Conservation (phyloP, 2,329 filamentous ascomycete genomes). For the Trichophyton benhamiae region DNA sequence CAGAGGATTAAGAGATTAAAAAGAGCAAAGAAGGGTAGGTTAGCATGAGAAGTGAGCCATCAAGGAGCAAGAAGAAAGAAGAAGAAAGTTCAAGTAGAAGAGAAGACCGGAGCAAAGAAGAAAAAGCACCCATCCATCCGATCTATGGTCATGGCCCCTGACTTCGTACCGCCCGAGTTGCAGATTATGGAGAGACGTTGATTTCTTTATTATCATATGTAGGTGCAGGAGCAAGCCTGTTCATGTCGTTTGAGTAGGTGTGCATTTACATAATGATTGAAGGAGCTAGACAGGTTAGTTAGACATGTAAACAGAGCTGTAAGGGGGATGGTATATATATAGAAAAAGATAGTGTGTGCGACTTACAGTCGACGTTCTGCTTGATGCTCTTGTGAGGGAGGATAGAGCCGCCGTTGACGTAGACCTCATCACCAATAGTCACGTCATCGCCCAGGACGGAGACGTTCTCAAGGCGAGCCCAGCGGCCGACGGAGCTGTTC, state of each 20-base stretch:
- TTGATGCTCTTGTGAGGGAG: slow-evolving; percentile 99
- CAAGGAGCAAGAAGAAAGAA: slow-evolving; percentile 1
- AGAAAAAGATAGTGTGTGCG: background rate
- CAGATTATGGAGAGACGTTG: background rate
- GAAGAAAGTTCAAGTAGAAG: background rate
- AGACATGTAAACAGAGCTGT: background rate
- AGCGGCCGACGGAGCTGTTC: slow-evolving; percentile 92
- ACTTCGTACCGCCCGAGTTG: background rate
- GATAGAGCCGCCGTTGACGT: slow-evolving; percentile 92
- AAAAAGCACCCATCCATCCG: slow-evolving; percentile 3
- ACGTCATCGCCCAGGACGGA: slow-evolving; percentile 97
- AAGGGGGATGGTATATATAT: background rate
- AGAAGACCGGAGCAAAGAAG: slow-evolving; percentile 8
- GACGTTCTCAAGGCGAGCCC: slow-evolving; percentile 94
- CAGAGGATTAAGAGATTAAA: slow-evolving; percentile 3
- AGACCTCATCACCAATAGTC: slow-evolving; percentile 93
- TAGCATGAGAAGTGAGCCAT: background rate
- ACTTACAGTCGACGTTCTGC: slow-evolving; percentile 75
- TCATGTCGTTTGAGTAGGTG: background rate
- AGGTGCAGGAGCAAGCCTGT: background rate
- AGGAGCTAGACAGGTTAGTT: slow-evolving; percentile 24
- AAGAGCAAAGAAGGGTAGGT: background rate
- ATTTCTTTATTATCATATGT: background rate
- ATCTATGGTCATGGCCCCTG: slow-evolving; percentile 2
- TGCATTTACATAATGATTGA: slow-evolving; percentile 38